Evolutionary conservation across 2,329 filamentous ascomycete genomes (phyloP).

Genomic region (Dothideomycetes sp.): DNA sequence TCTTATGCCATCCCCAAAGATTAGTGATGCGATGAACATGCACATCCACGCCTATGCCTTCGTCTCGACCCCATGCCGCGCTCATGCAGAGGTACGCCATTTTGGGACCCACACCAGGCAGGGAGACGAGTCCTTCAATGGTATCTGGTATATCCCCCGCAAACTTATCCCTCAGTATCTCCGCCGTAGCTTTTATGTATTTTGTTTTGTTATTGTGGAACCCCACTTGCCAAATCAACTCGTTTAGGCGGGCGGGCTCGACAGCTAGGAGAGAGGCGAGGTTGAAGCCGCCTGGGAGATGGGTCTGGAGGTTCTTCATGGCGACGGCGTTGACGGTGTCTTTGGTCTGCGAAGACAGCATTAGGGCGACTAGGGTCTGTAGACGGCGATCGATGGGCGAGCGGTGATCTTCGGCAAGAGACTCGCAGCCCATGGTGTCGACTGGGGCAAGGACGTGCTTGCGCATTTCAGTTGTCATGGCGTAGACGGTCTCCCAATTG

Average conservation of each 20-base stretch:
- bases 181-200: slow-evolving; percentile 64
- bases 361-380: slow-evolving; percentile 76
- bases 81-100: slow-evolving; percentile 87
- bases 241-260: slow-evolving; percentile 54
- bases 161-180: slow-evolving; percentile 60
- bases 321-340: slow-evolving; percentile 80
- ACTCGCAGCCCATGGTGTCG: slow-evolving; percentile 94
- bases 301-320: slow-evolving; percentile 67
- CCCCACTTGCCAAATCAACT: slow-evolving; percentile 71
- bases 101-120: slow-evolving; percentile 86
- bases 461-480: slow-evolving; percentile 66
- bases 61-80: slow-evolving; percentile 56
- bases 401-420: slow-evolving; percentile 47
- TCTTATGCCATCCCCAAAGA: slow-evolving; percentile 84
- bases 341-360: slow-evolving; percentile 89
- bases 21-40: slow-evolving; percentile 94
- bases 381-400: slow-evolving; percentile 55
- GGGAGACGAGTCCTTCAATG: slow-evolving; percentile 60
- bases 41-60: slow-evolving; percentile 86
- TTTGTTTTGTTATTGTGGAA: slow-evolving; percentile 91
- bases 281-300: slow-evolving; percentile 57
- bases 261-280: slow-evolving; percentile 69
- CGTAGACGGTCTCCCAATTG: slow-evolving; percentile 78
- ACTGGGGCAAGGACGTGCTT: slow-evolving; percentile 66
- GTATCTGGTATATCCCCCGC: slow-evolving; percentile 69